These are phyloP conservation scores for Garcia nutans DNA, from an alignment of 345 rosid genomes.

Conservation along the genomic window DNA sequence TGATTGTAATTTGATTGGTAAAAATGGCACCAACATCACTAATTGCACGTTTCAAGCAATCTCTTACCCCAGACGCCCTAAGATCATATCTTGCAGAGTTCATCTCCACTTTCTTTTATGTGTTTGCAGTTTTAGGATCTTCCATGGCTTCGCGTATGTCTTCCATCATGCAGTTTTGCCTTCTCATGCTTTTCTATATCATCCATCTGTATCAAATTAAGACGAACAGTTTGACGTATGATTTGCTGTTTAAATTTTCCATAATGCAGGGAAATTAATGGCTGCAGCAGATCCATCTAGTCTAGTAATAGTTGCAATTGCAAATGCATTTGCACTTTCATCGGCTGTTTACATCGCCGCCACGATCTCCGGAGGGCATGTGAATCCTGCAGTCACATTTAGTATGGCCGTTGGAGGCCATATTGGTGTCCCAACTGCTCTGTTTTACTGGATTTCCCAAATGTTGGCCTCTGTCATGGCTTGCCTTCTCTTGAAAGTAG, in stretches of 20 bases:
- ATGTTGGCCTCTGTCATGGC: conserved; percentile 85
- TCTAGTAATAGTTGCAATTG: conserved; percentile 57
- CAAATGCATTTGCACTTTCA: conserved; percentile 69
- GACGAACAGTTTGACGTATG: too few relatives aligned
- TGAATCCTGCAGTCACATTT: conserved; percentile 92
- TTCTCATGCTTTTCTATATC: not conserved
- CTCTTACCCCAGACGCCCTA: conserved; percentile 50
- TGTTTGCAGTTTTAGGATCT: conserved; percentile 78
- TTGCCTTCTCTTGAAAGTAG: conserved; percentile 58
- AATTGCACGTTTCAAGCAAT: conserved; percentile 42
- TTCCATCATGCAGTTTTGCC: not conserved
- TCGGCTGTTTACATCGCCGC: conserved; percentile 61
- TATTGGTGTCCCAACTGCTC: conserved; percentile 66
- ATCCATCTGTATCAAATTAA: not conserved
- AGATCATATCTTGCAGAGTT: conserved; percentile 83
- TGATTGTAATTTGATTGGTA: not conserved
- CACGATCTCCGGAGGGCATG: conserved; percentile 77
- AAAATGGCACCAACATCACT: conserved; percentile 56
- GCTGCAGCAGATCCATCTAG: conserved; percentile 57
- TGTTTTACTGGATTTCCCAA: conserved; percentile 83
- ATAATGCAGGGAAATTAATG: conserved; percentile 61
- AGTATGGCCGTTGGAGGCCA: conserved; percentile 80
- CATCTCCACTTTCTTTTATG: conserved; percentile 86
- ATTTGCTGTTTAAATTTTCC: not conserved
- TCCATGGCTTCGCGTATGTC: conserved; percentile 72